Conservation (phyloP, 2,329 filamentous ascomycete species). For the Penicillium sp. region DNA sequence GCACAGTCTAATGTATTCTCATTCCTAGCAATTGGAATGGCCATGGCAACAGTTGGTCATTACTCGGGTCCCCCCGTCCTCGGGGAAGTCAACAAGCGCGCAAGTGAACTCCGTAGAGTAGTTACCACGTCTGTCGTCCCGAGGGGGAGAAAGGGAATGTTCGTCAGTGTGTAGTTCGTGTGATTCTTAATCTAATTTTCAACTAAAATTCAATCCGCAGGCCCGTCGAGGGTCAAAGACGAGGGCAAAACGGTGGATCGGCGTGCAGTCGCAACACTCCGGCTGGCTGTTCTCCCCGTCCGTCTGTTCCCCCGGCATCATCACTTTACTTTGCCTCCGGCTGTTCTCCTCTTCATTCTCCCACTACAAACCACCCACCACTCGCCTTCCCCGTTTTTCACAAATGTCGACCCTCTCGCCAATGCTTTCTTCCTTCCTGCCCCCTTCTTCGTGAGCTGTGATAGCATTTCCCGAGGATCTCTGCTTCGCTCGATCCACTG, state of each 20-base stretch:
- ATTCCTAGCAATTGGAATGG: background rate
- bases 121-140: background rate
- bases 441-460: constrained; percentile 14
- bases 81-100: background rate
- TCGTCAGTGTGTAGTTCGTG: background rate
- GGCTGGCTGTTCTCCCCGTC: constrained; percentile 26
- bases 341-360: constrained; percentile 6
- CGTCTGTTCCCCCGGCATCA: constrained; percentile 17
- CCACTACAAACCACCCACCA: background rate
- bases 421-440: constrained; percentile 6
- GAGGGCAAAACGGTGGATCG: constrained; percentile 6
- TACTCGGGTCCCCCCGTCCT: background rate
- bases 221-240: background rate
- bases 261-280: constrained; percentile 17
- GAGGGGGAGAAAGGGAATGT: background rate
- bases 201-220: background rate
- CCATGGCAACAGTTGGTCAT: background rate
- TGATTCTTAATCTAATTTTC: background rate
- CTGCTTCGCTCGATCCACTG: constrained; percentile 19
- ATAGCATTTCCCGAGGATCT: constrained; percentile 14
- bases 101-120: background rate
- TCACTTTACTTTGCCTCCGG: constrained; percentile 1
- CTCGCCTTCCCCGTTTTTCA: background rate
- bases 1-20: background rate
- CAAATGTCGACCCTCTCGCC: constrained; percentile 14